phyloP scores from a whole-genome alignment of 768 basidiomycete genomes.

The Calocybe indica region DNA sequence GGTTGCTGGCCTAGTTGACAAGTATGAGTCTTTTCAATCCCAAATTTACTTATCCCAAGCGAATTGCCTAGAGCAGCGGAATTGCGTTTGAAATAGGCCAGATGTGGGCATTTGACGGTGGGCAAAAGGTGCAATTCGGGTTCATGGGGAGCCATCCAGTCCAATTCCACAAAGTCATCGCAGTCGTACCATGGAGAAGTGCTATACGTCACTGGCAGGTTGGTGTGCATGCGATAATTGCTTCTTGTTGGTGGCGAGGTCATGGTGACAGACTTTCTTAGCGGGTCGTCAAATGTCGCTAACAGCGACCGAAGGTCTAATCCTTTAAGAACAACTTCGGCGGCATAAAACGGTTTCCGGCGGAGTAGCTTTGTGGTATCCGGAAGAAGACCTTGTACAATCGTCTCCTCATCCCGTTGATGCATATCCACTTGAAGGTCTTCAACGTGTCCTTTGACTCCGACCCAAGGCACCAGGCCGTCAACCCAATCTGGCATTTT shows the following conservation, averaged over 20 bases:
- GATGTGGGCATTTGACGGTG: slow-evolving; percentile 71
- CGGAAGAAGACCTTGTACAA: slow-evolving; percentile 48
- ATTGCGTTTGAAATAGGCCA: slow-evolving; percentile 73
- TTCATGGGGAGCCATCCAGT: slow-evolving; percentile 47
- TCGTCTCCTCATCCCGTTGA: slow-evolving; percentile 81
- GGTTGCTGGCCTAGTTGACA: slow-evolving; percentile 74
- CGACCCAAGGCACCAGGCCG: slow-evolving; percentile 76
- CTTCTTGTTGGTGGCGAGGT: slow-evolving; percentile 38
- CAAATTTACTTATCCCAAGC: slow-evolving; percentile 69
- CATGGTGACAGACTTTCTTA: slow-evolving; percentile 54
- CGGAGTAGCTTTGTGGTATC: slow-evolving; percentile 54
- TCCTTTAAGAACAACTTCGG: slow-evolving; percentile 75
- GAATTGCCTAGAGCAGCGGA: slow-evolving; percentile 33
- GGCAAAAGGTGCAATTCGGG: slow-evolving; percentile 68
- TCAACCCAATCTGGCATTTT: slow-evolving; percentile 58
- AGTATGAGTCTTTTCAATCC: slow-evolving; percentile 74
- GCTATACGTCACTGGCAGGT: slow-evolving; percentile 36
- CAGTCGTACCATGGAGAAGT: slow-evolving; percentile 66
- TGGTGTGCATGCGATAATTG: slow-evolving; percentile 41
- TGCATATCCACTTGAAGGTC: slow-evolving; percentile 88
- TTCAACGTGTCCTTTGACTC: slow-evolving; percentile 78
- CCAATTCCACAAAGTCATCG: slow-evolving; percentile 80
- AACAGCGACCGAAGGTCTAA: slow-evolving; percentile 72
- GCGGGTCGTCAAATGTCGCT: slow-evolving; percentile 71
- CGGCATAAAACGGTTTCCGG: slow-evolving; percentile 84